Base-by-base conservation (phyloP, 805 yeast genomes). In the Debaryomyces prosopidis region DNA sequence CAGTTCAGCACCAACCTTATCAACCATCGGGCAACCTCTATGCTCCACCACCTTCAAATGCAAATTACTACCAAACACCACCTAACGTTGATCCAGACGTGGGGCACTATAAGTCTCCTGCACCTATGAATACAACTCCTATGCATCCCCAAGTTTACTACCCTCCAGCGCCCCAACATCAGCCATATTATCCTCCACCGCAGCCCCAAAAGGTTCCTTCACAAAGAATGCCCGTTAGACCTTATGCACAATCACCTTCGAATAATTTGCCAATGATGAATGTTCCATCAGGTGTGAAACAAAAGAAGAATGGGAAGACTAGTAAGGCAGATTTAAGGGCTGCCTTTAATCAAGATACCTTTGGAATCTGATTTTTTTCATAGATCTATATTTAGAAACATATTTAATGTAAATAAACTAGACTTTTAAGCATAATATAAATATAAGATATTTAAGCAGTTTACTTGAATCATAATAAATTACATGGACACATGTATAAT, bases 281-380 rank as follows among this genome's bases (percentile, higher is more conserved):
- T 31, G 68, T 79, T 66, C 87, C 86, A 4, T 52, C 73, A 5
- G 68, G 75, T 4, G 65, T 57, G 17, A 63, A 57, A 43, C 47
- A 35, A 43, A 54, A 65, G 42, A 73, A 74, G 57, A 80, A 71
- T 55, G 61, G 66, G 42, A 66, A 59, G 18, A 63, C 70, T 30
- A 79, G 79, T 53, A 81, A 83, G 54, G 84, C 80, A 35, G 72
- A 76, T 43, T 70, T 86, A 37, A 74, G 89, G 53, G 76, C 81
- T 42, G 87, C 88, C 1, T 73, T 86, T 40, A 77, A 79, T 55
- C 81, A 79, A 45, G 87, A 86, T 26, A 76, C 76, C 44, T 86
- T 85, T 66, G 92, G 92, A 38, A 84, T 86, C 31, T 85, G 65
- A 41, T 36, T 32, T 12, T 23, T 23, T 23, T n/a, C n/a, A 23